Conservation (phyloP, 2,329 filamentous ascomycete genomes). For the Xylariales sp. region DNA sequence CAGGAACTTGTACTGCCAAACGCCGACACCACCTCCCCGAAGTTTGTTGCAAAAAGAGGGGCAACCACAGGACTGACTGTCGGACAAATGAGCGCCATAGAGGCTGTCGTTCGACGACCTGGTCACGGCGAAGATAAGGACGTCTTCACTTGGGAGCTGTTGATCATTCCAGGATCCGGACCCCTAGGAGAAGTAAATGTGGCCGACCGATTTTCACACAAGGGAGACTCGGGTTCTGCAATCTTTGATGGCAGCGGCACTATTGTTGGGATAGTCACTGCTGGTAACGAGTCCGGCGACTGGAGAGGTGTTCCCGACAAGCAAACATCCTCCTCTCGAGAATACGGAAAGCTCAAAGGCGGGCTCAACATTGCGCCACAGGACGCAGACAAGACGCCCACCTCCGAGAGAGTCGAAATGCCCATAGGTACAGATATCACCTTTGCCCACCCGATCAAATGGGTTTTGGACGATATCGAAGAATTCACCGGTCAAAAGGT, state of each 20-base stretch:
- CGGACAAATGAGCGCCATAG: slow-evolving; percentile 3
- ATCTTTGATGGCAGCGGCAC: neutral
- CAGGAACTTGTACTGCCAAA: neutral
- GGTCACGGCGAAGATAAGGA: neutral
- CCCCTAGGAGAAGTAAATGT: no score
- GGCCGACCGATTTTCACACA: neutral
- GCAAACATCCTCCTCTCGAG: slow-evolving; percentile 1
- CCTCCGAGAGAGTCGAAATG: neutral
- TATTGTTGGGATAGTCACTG: slow-evolving; percentile 19
- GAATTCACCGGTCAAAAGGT: slow-evolving; percentile 14
- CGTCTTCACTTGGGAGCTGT: slow-evolving; percentile 17
- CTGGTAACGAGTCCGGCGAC: slow-evolving; percentile 8
- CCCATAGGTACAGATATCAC: slow-evolving; percentile 11
- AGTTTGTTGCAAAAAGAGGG: slow-evolving; percentile 1
- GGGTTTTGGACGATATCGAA: slow-evolving; percentile 22
- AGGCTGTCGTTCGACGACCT: slow-evolving; percentile 18
- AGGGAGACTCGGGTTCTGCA: slow-evolving; percentile 16
- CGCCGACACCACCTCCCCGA: neutral
- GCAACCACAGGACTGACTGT: slow-evolving; percentile 6
- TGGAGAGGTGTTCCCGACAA: no score
- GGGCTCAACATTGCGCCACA: slow-evolving; percentile 6
- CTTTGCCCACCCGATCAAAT: slow-evolving; percentile 18
- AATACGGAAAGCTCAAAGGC: slow-evolving; percentile 1
- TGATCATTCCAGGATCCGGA: slow-evolving; percentile 11
- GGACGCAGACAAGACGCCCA: slow-evolving; percentile 14